These are phyloP conservation scores for Inonotus hispidus DNA, from an alignment of 1,284 basidiomycete genomes.

Conservation along the genomic window DNA sequence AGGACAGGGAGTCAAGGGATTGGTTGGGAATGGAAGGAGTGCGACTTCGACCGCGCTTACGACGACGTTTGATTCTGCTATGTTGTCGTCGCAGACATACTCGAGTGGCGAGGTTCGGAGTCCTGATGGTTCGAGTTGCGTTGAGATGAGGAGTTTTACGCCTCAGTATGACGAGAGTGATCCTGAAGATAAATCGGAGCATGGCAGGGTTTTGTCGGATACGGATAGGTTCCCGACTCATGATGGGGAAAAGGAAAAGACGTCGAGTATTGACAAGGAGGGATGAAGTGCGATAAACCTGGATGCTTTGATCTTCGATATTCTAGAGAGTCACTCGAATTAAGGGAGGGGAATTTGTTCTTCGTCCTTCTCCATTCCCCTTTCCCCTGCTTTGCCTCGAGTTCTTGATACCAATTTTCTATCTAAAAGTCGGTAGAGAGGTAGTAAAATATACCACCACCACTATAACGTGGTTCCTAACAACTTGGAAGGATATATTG, in stretches of 20 bases:
- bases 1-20: background rate
- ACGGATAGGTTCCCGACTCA: background rate
- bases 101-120: background rate
- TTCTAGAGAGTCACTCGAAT: no score
- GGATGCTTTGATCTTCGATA: no score
- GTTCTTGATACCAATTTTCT: no score
- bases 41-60: slow-evolving; percentile 1
- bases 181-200: background rate
- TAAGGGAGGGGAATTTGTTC: no score
- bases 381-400: no score
- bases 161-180: background rate
- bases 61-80: slow-evolving; percentile 13
- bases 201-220: background rate
- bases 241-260: background rate
- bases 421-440: no score
- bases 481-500: no score
- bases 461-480: no score
- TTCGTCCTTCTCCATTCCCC: no score
- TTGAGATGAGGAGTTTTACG: slow-evolving; percentile 7
- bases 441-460: no score
- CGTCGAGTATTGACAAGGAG: no score
- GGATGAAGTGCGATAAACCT: no score
- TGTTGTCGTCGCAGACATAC: slow-evolving; percentile 3
- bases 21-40: background rate
- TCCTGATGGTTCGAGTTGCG: background rate